Evolutionary conservation across 352 stramenopile species (phyloP).

Genomic region (Peronospora farinosa): DNA sequence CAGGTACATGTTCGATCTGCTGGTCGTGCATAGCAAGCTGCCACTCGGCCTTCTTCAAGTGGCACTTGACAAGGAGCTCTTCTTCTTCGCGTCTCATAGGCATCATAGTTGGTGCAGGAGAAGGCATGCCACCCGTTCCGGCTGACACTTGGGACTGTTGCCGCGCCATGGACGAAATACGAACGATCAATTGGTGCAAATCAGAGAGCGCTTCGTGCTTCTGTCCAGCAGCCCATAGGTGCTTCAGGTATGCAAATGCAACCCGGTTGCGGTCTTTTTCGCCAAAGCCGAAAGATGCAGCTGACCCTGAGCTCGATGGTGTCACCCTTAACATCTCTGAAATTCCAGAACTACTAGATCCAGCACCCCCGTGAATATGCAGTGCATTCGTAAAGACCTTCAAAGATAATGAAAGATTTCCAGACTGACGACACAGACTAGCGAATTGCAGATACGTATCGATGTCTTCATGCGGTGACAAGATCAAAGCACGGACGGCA

Average conservation of each 20-base stretch:
- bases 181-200: slow-evolving; percentile 77
- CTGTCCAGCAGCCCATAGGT: slow-evolving; percentile 88
- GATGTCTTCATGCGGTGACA: slow-evolving; percentile 83
- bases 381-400: slow-evolving; percentile 84
- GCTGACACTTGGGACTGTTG: slow-evolving; percentile 18
- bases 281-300: slow-evolving; percentile 52
- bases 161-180: slow-evolving; percentile 40
- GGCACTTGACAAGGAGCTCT: slow-evolving; percentile 74
- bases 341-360: slow-evolving; percentile 18
- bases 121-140: slow-evolving; percentile 15
- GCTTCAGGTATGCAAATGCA: slow-evolving; percentile 93
- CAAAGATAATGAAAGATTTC: slow-evolving; percentile 77
- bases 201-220: slow-evolving; percentile 85
- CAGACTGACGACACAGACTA: slow-evolving; percentile 86
- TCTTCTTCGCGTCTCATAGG: slow-evolving; percentile 46
- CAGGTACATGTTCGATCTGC: slow-evolving; percentile 69
- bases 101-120: slow-evolving; percentile 25
- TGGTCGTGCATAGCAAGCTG: slow-evolving; percentile 78
- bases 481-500: slow-evolving; percentile 87
- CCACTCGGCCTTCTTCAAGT: slow-evolving; percentile 83
- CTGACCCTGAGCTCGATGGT: slow-evolving; percentile 49
- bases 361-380: slow-evolving; percentile 39
- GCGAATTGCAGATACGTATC: slow-evolving; percentile 91
- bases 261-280: slow-evolving; percentile 90
- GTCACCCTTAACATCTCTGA: slow-evolving; percentile 51